Evolutionary conservation across 2,329 filamentous ascomycete genomes (phyloP).

Genomic region (Pseudogymnoascus sp.): DNA sequence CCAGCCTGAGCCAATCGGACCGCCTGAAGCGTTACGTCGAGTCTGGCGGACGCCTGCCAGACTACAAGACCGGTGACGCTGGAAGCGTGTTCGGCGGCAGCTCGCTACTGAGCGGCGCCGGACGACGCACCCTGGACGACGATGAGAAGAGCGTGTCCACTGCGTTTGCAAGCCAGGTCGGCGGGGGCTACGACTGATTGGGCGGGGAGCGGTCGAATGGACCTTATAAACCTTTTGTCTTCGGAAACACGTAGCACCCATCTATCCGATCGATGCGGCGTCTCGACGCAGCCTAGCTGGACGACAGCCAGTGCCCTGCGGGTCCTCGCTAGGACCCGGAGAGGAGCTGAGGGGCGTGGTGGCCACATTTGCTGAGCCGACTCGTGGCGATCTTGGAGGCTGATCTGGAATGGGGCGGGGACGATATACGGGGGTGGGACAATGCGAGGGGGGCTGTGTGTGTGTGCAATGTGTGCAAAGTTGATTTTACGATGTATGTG

Average conservation of each 20-base stretch:
- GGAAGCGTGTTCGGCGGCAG: slow-evolving; percentile 61
- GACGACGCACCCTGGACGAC: slow-evolving; percentile 59
- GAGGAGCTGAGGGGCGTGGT: slow-evolving; percentile 5
- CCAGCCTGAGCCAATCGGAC: slow-evolving; percentile 74
- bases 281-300: slow-evolving; percentile 9
- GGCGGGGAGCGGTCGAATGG: slow-evolving; percentile 11
- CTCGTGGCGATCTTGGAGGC: not conserved
- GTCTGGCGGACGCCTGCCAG: slow-evolving; percentile 60
- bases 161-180: slow-evolving; percentile 91
- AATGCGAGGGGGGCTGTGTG: not conserved
- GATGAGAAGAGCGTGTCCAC: slow-evolving; percentile 95
- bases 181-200: slow-evolving; percentile 37
- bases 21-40: slow-evolving; percentile 93
- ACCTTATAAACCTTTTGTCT: slow-evolving; percentile 6
- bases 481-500: slow-evolving; percentile 10
- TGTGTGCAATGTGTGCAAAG: slow-evolving; percentile 6
- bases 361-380: slow-evolving; percentile 9
- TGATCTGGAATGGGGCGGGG: slow-evolving; percentile 2
- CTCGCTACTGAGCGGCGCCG: slow-evolving; percentile 31
- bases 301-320: slow-evolving; percentile 6
- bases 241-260: slow-evolving; percentile 11
- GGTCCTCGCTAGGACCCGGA: not conserved
- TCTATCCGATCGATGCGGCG: slow-evolving; percentile 9
- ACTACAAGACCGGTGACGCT: slow-evolving; percentile 45
- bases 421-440: not conserved